Percentiles rank a stretch among this genome's conserved stretches.
phyloP scores from a whole-genome alignment of 768 basidiomycete species.

The Obba rivulosa region DNA sequence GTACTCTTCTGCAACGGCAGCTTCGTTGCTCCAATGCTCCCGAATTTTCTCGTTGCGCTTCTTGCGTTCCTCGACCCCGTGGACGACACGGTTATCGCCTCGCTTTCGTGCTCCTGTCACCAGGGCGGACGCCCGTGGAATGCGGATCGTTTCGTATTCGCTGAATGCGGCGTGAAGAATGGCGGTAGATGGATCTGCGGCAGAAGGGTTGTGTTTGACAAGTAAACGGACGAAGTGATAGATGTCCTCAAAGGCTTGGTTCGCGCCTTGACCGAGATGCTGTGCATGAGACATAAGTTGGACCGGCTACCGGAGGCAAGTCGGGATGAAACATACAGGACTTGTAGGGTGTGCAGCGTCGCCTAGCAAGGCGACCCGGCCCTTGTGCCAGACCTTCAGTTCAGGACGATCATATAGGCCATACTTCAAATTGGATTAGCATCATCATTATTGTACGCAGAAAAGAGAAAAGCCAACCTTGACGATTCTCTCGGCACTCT shows the following conservation, averaged over 20 bases:
- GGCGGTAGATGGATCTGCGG: constrained; percentile 20
- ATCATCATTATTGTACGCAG: background rate
- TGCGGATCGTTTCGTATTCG: constrained; percentile 30
- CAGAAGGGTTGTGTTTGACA: constrained; percentile 24
- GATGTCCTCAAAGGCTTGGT: constrained; percentile 40
- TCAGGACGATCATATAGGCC: constrained; percentile 41
- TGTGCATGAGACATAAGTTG: background rate
- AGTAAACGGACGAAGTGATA: constrained; percentile 31
- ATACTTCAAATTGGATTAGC: constrained; percentile 22
- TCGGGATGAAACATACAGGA: constrained; percentile 30
- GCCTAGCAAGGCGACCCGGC: constrained; percentile 37
- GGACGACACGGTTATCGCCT: constrained; percentile 31
- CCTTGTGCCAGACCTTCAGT: constrained; percentile 34
- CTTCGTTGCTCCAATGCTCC: constrained; percentile 5
- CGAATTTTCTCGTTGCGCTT: constrained; percentile 23
- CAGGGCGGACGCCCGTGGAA: constrained; percentile 29
- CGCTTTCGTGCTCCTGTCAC: constrained; percentile 29
- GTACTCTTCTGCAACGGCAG: background rate
- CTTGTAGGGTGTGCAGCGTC: constrained; percentile 44
- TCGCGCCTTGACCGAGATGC: constrained; percentile 42
- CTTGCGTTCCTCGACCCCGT: constrained; percentile 26
- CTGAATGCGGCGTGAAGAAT: constrained; percentile 26
- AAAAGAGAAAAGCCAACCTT: constrained; percentile 17
- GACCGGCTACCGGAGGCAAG: background rate
- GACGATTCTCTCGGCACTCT: constrained; percentile 19